These are phyloP conservation scores for Clitopilus passeckerianus DNA, from an alignment of 768 basidiomycete species.

Conservation along the genomic window DNA sequence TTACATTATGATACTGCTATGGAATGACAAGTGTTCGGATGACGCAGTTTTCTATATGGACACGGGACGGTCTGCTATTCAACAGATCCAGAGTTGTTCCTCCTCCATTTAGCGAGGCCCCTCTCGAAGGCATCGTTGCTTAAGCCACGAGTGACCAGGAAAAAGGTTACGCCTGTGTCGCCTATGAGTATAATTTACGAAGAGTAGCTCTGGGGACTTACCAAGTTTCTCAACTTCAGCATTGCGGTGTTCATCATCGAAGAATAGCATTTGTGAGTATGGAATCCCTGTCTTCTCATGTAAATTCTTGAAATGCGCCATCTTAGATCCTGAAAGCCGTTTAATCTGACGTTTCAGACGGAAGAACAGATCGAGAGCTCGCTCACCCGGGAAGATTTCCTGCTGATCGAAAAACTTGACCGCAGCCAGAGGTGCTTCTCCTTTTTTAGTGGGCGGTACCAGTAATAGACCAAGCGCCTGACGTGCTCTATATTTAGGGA, in stretches of 20 bases:
- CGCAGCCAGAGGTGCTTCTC: conserved; percentile 35
- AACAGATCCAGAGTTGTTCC: neutral
- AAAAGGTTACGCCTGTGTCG: conserved; percentile 71
- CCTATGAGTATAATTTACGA: neutral
- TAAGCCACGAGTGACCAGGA: conserved; percentile 62
- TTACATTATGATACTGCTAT: neutral
- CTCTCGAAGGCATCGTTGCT: conserved; percentile 57
- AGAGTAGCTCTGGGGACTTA: conserved; percentile 13
- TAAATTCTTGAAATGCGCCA: conserved; percentile 73
- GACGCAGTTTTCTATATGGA: neutral
- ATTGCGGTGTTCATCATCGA: conserved; percentile 68
- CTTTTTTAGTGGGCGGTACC: conserved; percentile 33
- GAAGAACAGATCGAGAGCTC: neutral
- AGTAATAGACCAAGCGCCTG: conserved; percentile 66
- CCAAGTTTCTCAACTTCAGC: conserved; percentile 59
- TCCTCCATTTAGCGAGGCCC: conserved; percentile 71
- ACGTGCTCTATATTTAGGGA: conserved; percentile 55
- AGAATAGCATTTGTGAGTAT: conserved; percentile 77
- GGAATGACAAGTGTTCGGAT: neutral
- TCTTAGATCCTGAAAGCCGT: conserved; percentile 59
- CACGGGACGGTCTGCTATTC: neutral
- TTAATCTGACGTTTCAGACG: neutral
- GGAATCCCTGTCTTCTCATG: conserved; percentile 72
- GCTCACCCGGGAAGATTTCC: conserved; percentile 69
- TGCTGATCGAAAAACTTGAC: conserved; percentile 62